These are phyloP conservation scores for Tricholoma furcatifolium DNA, from an alignment of 768 basidiomycete genomes.

Conservation along the genomic window DNA sequence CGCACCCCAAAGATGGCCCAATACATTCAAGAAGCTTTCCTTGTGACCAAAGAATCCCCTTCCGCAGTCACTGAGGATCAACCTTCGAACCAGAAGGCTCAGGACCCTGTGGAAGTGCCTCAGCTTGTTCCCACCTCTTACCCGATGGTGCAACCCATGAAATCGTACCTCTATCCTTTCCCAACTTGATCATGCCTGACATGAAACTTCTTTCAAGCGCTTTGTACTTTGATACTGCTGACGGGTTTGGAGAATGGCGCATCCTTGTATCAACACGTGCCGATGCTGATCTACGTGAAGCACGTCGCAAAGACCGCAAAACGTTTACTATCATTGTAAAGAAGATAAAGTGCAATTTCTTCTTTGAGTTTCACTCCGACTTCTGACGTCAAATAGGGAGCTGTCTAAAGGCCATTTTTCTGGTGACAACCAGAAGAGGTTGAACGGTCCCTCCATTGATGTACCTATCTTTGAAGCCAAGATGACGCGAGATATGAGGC, in stretches of 20 bases:
- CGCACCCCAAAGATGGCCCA: constrained; percentile 10
- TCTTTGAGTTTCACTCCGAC: background rate
- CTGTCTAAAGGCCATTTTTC: constrained; percentile 42
- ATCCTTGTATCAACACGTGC: constrained; percentile 56
- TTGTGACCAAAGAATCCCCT: constrained; percentile 6
- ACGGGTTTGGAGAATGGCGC: constrained; percentile 64
- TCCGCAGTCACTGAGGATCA: background rate
- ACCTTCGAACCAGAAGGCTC: background rate
- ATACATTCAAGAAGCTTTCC: constrained; percentile 16
- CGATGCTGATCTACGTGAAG: constrained; percentile 45
- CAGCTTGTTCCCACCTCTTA: constrained; percentile 26
- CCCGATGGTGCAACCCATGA: constrained; percentile 55
- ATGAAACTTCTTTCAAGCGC: constrained; percentile 30
- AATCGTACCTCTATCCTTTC: constrained; percentile 32
- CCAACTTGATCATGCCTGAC: background rate
- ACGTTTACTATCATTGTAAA: constrained; percentile 56
- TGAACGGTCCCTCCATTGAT: constrained; percentile 11
- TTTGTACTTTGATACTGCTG: constrained; percentile 54
- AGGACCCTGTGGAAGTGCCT: background rate
- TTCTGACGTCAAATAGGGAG: constrained; percentile 40
- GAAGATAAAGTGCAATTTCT: constrained; percentile 57
- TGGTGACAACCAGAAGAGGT: constrained; percentile 13
- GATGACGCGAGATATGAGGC: constrained; percentile 12
- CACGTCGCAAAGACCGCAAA: constrained; percentile 42
- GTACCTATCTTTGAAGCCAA: constrained; percentile 18